phyloP scores from a whole-genome alignment of 768 basidiomycete species.

The Tricholoma saponaceum region DNA sequence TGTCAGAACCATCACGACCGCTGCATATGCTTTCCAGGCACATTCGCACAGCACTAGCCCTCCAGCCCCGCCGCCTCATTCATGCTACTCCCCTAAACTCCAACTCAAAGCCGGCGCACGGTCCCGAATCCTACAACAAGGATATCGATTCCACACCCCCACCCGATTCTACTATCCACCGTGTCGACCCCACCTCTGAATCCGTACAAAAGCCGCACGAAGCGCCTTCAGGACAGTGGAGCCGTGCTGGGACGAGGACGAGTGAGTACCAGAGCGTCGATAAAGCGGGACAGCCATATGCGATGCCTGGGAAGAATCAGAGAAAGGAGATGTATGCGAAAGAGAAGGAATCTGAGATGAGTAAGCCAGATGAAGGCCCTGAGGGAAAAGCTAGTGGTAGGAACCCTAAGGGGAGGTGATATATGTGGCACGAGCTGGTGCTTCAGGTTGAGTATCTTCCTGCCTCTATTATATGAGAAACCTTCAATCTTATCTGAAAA shows the following conservation, averaged over 20 bases:
- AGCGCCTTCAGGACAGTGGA: constrained; percentile 43
- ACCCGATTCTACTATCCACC: constrained; percentile 34
- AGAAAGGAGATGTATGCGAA: constrained; percentile 20
- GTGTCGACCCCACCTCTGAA: constrained; percentile 42
- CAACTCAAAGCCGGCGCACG: constrained; percentile 18
- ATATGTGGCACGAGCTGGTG: too few species aligned
- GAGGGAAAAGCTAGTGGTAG: constrained; percentile 33
- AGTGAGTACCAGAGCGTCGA: constrained; percentile 30
- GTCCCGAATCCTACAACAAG: constrained; percentile 41
- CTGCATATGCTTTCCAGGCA: constrained; percentile 7
- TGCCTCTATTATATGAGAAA: too few species aligned
- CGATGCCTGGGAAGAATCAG: constrained; percentile 24
- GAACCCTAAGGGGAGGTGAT: constrained; percentile 5
- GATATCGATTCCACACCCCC: constrained; percentile 44
- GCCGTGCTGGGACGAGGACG: constrained; percentile 33
- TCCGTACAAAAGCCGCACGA: constrained; percentile 46
- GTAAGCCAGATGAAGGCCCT: constrained; percentile 31
- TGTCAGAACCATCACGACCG: neutral
- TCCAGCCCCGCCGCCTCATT: constrained; percentile 4
- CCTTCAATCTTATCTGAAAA: too few species aligned
- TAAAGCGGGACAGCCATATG: constrained; percentile 27
- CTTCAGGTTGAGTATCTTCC: too few species aligned
- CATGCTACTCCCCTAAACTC: neutral
- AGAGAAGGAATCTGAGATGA: constrained; percentile 32
- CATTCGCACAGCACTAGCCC: neutral